Evolutionary conservation across 305 asterid species (phyloP).

Genomic region (Fraxinus baroniana): DNA sequence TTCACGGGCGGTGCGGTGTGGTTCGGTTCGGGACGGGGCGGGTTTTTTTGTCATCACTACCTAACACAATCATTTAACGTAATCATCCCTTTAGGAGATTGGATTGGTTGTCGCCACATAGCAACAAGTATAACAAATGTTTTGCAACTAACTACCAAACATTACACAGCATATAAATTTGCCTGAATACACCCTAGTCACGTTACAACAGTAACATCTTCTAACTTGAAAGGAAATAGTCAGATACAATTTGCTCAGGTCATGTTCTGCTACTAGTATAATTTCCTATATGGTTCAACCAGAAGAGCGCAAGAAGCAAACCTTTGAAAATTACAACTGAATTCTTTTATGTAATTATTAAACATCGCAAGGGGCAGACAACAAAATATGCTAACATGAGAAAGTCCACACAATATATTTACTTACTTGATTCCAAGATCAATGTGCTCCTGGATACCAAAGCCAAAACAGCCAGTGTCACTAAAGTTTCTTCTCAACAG

Average conservation of each 20-base stretch:
- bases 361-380: background rate
- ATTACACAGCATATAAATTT: background rate
- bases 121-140: background rate
- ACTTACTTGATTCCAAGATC: conserved; percentile 94
- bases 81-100: background rate
- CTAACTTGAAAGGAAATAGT: background rate
- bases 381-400: background rate
- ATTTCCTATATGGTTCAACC: background rate
- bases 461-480: conserved; percentile 90
- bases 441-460: conserved; percentile 92
- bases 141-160: background rate
- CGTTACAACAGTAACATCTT: background rate
- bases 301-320: background rate
- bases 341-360: background rate
- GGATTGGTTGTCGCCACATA: background rate
- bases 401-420: background rate
- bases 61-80: background rate
- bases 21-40: too few relatives aligned
- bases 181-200: background rate
- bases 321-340: background rate
- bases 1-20: too few relatives aligned
- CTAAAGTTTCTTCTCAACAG: conserved; percentile 77
- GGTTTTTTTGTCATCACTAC: background rate
- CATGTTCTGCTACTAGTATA: background rate
- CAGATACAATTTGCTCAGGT: background rate